These are phyloP conservation scores for Hypsizygus ulmarius DNA, from an alignment of 1,284 basidiomycete genomes.

Conservation along the genomic window DNA sequence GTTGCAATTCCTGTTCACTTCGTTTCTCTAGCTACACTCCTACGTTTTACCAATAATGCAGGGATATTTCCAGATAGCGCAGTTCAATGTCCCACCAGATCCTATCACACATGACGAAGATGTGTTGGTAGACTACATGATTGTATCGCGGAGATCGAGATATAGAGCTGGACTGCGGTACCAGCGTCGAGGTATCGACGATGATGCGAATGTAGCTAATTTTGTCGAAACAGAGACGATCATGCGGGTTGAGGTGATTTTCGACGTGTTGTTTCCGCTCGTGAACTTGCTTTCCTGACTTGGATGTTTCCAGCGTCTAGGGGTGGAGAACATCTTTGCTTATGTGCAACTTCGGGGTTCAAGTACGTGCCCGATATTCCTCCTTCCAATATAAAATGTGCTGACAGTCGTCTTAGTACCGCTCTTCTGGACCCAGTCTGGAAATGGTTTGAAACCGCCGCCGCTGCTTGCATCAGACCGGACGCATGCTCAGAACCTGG, in stretches of 20 bases:
- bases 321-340: conserved; percentile 74
- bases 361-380: conserved; percentile 45
- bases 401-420: conserved; percentile 55
- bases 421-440: conserved; percentile 86
- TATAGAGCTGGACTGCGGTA: conserved; percentile 93
- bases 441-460: conserved; percentile 83
- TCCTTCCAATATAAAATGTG: conserved; percentile 3
- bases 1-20: conserved; percentile 2
- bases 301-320: conserved; percentile 53
- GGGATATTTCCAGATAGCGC: conserved; percentile 77
- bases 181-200: conserved; percentile 92
- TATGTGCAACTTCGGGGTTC: conserved; percentile 90
- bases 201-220: conserved; percentile 81
- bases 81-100: conserved; percentile 62
- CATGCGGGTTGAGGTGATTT: conserved; percentile 69
- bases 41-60: conserved; percentile 89
- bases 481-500: conserved; percentile 70
- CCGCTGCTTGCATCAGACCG: conserved; percentile 75
- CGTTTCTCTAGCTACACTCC: conserved; percentile 58
- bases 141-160: conserved; percentile 86
- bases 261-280: background rate
- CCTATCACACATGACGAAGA: conserved; percentile 46
- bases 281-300: conserved; percentile 11
- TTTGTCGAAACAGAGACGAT: conserved; percentile 95
- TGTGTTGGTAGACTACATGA: conserved; percentile 58